Percentiles rank a stretch among this genome's conserved stretches.
These are phyloP conservation scores for Microthyrium microscopicum DNA, from an alignment of 2,329 filamentous ascomycete genomes.

Conservation along the genomic window DNA sequence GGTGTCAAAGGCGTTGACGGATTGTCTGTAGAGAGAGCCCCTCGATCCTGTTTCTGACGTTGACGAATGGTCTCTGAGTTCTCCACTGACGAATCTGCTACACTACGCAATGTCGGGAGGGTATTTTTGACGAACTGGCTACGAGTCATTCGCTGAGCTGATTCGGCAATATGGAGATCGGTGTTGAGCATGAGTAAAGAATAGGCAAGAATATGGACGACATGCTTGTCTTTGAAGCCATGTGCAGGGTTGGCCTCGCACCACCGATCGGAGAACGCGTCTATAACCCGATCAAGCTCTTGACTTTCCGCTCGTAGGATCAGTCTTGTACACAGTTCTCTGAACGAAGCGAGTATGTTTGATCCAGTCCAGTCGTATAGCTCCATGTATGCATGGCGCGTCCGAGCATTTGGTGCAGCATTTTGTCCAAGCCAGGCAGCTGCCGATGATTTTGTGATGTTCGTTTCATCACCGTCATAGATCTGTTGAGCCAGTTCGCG, in stretches of 20 bases:
- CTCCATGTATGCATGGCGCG: slow-evolving; percentile 73
- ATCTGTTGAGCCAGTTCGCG: slow-evolving; percentile 64
- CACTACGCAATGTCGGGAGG: slow-evolving; percentile 68
- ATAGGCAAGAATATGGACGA: slow-evolving; percentile 95
- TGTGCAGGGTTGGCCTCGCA: slow-evolving; percentile 84
- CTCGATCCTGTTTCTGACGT: slow-evolving; percentile 13
- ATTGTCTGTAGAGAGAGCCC: slow-evolving; percentile 13
- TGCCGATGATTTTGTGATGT: slow-evolving; percentile 62
- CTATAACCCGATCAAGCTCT: slow-evolving; percentile 86
- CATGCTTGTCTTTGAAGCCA: slow-evolving; percentile 80
- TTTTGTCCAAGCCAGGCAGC: slow-evolving; percentile 76
- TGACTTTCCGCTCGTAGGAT: slow-evolving; percentile 84
- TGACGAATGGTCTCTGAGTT: slow-evolving; percentile 31
- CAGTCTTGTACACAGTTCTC: slow-evolving; percentile 65
- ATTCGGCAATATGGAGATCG: slow-evolving; percentile 86
- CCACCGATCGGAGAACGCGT: slow-evolving; percentile 80
- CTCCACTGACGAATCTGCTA: slow-evolving; percentile 53
- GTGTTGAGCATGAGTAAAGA: slow-evolving; percentile 91
- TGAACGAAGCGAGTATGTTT: slow-evolving; percentile 63
- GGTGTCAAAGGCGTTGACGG: slow-evolving; percentile 8
- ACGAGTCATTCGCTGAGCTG: slow-evolving; percentile 90
- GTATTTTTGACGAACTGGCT: slow-evolving; percentile 94
- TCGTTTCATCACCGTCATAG: slow-evolving; percentile 69
- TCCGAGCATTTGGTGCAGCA: slow-evolving; percentile 33
- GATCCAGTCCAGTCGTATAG: slow-evolving; percentile 72